These are phyloP conservation scores for Flaveria brownii DNA, from an alignment of 129 eudicot genomes.

Conservation along the genomic window DNA sequence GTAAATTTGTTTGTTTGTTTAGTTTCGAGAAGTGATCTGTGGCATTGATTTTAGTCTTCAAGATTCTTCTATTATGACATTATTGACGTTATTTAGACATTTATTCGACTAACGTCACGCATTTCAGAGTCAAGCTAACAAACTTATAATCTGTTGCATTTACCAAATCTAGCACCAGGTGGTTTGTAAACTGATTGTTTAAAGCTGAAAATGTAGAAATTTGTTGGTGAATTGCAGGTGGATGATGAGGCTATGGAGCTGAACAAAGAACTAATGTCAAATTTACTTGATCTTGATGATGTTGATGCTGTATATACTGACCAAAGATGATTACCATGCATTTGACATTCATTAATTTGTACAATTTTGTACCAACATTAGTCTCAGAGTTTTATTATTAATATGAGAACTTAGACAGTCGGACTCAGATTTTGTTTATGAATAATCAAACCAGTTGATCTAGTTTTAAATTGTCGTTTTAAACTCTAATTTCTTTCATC, in stretches of 20 bases:
- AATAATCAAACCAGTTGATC: conserved; percentile 17
- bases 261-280: conserved; percentile 82
- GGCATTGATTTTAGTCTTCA: not conserved
- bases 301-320: conserved; percentile 98
- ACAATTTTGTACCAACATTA: conserved; percentile 30
- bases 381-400: not conserved
- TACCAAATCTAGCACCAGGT: not conserved
- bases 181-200: not conserved
- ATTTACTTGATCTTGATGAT: conserved; percentile 88
- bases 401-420: not conserved
- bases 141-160: not conserved
- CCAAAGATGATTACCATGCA: conserved; percentile 52
- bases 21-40: too few species aligned
- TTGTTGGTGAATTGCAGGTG: conserved; percentile 48
- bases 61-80: not conserved
- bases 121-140: not conserved
- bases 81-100: not conserved
- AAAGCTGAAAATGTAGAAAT: not conserved
- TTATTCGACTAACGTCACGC: not conserved
- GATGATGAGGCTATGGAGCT: conserved; percentile 96
- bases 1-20: too few species aligned
- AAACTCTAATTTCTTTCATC: not conserved
- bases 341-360: conserved; percentile 11
- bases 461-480: conserved; percentile 15
- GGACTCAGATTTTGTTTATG: not conserved